Evolutionary conservation across 2,329 filamentous ascomycete species (phyloP), one percentile per base, ranked within the genome.

Genomic region (Pseudocercospora vitis): DNA sequence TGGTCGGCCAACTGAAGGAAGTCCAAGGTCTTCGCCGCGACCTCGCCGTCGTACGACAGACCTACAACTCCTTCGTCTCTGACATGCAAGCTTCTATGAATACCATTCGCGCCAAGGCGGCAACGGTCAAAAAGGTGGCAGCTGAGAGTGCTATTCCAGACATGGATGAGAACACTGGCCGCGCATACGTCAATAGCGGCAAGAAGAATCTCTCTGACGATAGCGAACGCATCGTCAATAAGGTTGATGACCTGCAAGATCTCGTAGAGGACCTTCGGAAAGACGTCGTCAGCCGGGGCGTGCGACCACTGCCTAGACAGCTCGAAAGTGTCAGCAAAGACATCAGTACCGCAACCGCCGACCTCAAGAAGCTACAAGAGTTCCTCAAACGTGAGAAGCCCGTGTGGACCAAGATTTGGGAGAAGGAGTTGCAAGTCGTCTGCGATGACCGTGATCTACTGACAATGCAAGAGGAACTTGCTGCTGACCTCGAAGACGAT

Each of bases 391-490:
- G 84, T 42, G 94, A 99, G 80, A 96, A 96, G 72, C 94, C 94
- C 0, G 79, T 96, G 53, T 99, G 94, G 92, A 96, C 91, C 50
- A 96, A 96, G 82, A 95, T 97, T 60, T 99, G 94, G 94, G 92
- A 97, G 81, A 91, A 95, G 74, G 91, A 97, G 71, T 78, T 99
- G 40, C 90, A 97, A 71, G 86, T 92, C 48, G 92, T 99, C 2
- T 97, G 94, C 74, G 91, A 95, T 70, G 94, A 96, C 67, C 85
- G 91, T 62, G 92, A 97, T 68, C 86, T 96, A 72, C 82, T 99
- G 63, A 94, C 91, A 46, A 88, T 97, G 79, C 92, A 96, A 78
- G 94, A 99, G 75, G 94, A 97, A 65, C 82, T 99, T 58, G 87
- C 92, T 60, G 84, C 91, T 39, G 94, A 99, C 75, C 75, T 99